Conservation (phyloP, 1,139 yeast species). For the Nakaseomyces kungkrabaensis region DNA sequence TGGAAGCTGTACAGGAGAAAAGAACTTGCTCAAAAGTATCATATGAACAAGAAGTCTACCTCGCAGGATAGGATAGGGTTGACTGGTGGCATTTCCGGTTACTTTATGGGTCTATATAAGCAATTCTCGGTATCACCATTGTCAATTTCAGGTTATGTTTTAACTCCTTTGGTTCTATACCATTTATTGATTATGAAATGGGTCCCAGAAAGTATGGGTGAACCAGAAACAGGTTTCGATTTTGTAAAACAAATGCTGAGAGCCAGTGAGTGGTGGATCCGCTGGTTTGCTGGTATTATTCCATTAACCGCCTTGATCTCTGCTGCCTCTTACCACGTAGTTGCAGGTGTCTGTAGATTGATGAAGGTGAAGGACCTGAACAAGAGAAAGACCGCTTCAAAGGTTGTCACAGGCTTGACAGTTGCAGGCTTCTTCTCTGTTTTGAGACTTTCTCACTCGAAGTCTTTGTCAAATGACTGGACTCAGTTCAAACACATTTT, state of each 20-base stretch:
- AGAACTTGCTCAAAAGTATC: not conserved
- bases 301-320: constrained; percentile 17
- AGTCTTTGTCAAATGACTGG: constrained; percentile 3
- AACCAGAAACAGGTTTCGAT: constrained; percentile 8
- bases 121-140: constrained; percentile 15
- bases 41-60: constrained; percentile 2
- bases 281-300: constrained; percentile 17
- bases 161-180: constrained; percentile 16
- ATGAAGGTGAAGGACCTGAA: constrained; percentile 11
- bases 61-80: constrained; percentile 18
- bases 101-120: constrained; percentile 16
- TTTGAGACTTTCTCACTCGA: constrained; percentile 7
- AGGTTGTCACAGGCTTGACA: constrained; percentile 10
- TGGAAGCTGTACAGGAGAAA: constrained; percentile 8
- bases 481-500: not conserved
- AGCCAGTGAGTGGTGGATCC: constrained; percentile 12
- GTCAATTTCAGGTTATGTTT: constrained; percentile 17
- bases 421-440: constrained; percentile 15
- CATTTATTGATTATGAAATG: constrained; percentile 19
- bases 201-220: constrained; percentile 10
- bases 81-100: constrained; percentile 21
- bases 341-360: constrained; percentile 18
- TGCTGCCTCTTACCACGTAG: constrained; percentile 19
- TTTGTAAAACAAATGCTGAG: constrained; percentile 20
- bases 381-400: constrained; percentile 14